These are phyloP conservation scores for Eucalyptus polybractea DNA, from an alignment of 345 rosid genomes.

Conservation along the genomic window DNA sequence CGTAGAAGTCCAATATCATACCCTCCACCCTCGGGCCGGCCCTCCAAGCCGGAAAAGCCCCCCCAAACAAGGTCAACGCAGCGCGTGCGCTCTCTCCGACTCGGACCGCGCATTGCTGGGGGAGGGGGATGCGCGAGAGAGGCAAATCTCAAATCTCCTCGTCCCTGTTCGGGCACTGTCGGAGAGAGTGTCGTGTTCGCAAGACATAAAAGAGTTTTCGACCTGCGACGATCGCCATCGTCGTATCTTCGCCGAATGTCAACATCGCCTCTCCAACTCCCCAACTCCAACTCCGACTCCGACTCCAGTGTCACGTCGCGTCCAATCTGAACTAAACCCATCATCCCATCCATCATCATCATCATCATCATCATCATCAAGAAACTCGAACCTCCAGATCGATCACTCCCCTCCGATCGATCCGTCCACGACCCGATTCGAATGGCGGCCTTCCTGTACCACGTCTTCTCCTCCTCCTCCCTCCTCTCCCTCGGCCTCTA, in stretches of 20 bases:
- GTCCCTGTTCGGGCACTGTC: background rate
- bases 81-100: background rate
- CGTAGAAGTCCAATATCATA: background rate
- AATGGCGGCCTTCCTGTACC: slow-evolving; percentile 56
- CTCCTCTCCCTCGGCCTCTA: slow-evolving; percentile 59
- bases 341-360: background rate
- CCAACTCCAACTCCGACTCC: background rate
- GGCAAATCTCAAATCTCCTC: background rate
- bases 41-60: background rate
- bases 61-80: background rate
- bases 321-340: background rate
- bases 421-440: background rate
- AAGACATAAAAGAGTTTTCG: background rate
- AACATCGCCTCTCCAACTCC: background rate
- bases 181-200: background rate
- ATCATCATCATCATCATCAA: background rate
- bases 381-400: background rate
- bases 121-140: background rate
- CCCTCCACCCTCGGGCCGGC: background rate
- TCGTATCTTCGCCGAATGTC: background rate
- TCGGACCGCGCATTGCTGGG: background rate
- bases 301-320: background rate
- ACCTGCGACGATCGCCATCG: background rate
- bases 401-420: background rate
- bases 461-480: slow-evolving; percentile 48